Percentiles rank a stretch among this genome's conserved stretches.
These are phyloP conservation scores for Thymus mandschuricus DNA, from an alignment of 257 asterid species.

Conservation along the genomic window DNA sequence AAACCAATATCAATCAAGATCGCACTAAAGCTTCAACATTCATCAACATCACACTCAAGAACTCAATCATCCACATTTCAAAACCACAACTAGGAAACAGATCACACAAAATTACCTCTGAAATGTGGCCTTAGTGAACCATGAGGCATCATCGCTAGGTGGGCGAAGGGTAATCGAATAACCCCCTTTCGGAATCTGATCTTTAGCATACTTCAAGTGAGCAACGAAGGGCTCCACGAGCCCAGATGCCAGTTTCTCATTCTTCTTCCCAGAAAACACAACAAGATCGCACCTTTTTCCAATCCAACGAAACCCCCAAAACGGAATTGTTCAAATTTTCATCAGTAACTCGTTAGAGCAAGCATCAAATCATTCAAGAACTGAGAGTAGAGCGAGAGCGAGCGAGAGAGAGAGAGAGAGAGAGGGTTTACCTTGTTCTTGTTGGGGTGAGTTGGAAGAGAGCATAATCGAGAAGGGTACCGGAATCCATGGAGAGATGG, in stretches of 20 bases:
- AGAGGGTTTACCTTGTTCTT: constrained; percentile 67
- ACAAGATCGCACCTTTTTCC: constrained; percentile 77
- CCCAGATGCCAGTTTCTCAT: constrained; percentile 88
- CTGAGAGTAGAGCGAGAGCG: neutral
- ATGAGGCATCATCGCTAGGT: constrained; percentile 53
- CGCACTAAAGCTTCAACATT: too few species aligned
- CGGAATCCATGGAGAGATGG: constrained; percentile 54
- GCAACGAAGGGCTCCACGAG: constrained; percentile 81
- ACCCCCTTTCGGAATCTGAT: constrained; percentile 86
- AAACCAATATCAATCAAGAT: neutral
- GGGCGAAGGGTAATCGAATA: constrained; percentile 77
- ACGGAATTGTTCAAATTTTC: constrained; percentile 15
- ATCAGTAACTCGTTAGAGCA: constrained; percentile 25
- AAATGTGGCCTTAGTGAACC: constrained; percentile 87
- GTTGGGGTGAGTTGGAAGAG: constrained; percentile 87
- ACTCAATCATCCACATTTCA: neutral
- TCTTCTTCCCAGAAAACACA: constrained; percentile 71
- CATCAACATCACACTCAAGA: neutral
- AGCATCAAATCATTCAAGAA: constrained; percentile 11
- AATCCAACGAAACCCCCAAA: constrained; percentile 36
- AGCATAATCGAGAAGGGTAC: constrained; percentile 71
- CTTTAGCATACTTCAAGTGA: constrained; percentile 82
- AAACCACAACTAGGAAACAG: neutral
- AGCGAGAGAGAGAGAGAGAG: neutral
- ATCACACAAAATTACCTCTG: constrained; percentile 53